phyloP scores from a whole-genome alignment of 805 yeast species.

The Priceomyces castillae region DNA sequence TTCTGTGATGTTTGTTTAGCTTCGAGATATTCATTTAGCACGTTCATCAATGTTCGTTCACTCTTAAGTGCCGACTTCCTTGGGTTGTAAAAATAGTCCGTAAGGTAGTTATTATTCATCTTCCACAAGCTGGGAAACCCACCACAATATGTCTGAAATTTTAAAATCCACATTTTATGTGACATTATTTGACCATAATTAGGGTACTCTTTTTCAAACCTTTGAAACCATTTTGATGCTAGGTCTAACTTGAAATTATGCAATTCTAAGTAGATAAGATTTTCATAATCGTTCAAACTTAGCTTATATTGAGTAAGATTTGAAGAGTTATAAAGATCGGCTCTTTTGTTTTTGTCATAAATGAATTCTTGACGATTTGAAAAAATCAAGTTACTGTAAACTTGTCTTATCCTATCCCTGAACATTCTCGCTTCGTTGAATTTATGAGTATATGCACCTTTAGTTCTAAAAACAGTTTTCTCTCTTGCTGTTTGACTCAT shows the following conservation, averaged over 20 bases:
- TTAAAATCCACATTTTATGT: conserved; percentile 32
- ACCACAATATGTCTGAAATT: conserved; percentile 30
- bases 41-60: conserved; percentile 18
- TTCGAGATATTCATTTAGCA: conserved; percentile 23
- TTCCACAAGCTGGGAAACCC: conserved; percentile 35
- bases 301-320: conserved; percentile 15
- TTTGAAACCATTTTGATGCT: conserved; percentile 38
- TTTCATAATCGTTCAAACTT: conserved; percentile 33
- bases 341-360: conserved; percentile 17
- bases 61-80: conserved; percentile 17
- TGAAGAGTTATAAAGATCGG: conserved; percentile 14
- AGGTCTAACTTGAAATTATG: conserved; percentile 37
- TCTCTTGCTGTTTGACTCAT: conserved; percentile 12
- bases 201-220: conserved; percentile 25
- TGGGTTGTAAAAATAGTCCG: conserved; percentile 14
- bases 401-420: conserved; percentile 19
- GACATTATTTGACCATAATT: conserved; percentile 22
- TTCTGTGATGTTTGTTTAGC: neutral
- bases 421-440: conserved; percentile 12
- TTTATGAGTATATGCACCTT: conserved; percentile 4
- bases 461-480: conserved; percentile 5
- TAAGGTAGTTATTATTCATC: conserved; percentile 18
- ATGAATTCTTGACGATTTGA: conserved; percentile 14
- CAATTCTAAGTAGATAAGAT: conserved; percentile 34
- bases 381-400: conserved; percentile 25